Conservation (phyloP, 2,329 filamentous ascomycete genomes). For the Cytospora paraplurivora region DNA sequence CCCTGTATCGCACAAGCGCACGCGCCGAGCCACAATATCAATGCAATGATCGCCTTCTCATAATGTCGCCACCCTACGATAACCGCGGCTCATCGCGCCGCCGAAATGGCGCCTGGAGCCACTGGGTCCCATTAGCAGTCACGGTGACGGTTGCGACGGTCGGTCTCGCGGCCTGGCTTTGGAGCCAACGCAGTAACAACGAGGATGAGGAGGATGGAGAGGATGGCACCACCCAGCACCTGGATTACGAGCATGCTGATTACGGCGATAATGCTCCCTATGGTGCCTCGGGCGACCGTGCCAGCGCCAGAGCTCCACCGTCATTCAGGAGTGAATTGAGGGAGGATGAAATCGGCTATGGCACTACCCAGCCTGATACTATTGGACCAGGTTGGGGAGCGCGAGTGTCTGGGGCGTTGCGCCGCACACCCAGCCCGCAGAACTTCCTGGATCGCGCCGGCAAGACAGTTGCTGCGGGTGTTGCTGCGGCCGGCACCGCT, state of each 20-base stretch:
- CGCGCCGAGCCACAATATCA: constrained; percentile 8
- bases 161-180: constrained; percentile 87
- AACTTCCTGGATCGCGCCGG: constrained; percentile 84
- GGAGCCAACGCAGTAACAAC: constrained; percentile 81
- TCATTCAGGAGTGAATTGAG: constrained; percentile 43
- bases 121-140: constrained; percentile 86
- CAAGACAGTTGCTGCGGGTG: constrained; percentile 76
- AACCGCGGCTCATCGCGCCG: constrained; percentile 58
- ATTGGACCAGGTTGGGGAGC: constrained; percentile 64
- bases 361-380: constrained; percentile 42
- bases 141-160: constrained; percentile 87
- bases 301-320: constrained; percentile 41
- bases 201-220: constrained; percentile 65
- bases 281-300: constrained; percentile 44
- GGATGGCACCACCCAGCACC: constrained; percentile 51
- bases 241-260: constrained; percentile 52
- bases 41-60: constrained; percentile 43
- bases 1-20: constrained; percentile 4
- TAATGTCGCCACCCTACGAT: constrained; percentile 66
- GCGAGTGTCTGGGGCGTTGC: constrained; percentile 78
- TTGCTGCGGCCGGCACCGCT: constrained; percentile 79
- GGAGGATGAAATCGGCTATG: constrained; percentile 45
- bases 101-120: constrained; percentile 68
- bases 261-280: constrained; percentile 55
- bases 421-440: constrained; percentile 82